A percentile compares a stretch with the other conserved stretches of the same genome.
These are phyloP conservation scores for Tulasnella sp. DNA, from an alignment of 768 basidiomycete genomes.

Conservation along the genomic window DNA sequence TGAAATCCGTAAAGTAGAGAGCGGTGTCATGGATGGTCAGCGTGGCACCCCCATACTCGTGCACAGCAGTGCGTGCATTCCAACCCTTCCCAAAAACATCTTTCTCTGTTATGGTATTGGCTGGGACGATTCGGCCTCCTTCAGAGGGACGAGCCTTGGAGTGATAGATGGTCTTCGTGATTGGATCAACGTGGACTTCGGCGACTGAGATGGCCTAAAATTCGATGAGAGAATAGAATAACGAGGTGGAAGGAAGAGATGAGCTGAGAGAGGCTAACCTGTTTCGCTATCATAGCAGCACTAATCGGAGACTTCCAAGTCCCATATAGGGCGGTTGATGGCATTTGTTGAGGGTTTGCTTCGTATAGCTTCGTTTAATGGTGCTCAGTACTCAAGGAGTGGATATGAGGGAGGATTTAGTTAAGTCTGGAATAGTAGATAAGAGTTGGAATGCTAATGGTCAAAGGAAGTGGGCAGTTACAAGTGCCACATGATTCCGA, in stretches of 20 bases:
- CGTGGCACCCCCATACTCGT: constrained; percentile 63
- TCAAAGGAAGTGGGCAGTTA: too few species aligned
- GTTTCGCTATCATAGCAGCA: constrained; percentile 40
- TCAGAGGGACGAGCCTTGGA: constrained; percentile 51
- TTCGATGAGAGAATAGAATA: not conserved
- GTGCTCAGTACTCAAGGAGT: too few species aligned
- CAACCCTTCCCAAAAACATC: constrained; percentile 48
- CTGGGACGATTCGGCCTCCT: constrained; percentile 44
- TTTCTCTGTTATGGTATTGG: constrained; percentile 37
- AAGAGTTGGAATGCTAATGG: too few species aligned
- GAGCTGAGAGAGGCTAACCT: constrained; percentile 32
- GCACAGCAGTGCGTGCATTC: constrained; percentile 48
- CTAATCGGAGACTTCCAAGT: constrained; percentile 52
- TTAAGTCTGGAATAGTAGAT: too few species aligned
- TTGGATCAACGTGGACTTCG: constrained; percentile 46
- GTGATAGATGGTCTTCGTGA: constrained; percentile 37
- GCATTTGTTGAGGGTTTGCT: too few species aligned
- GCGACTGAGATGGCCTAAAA: constrained; percentile 26
- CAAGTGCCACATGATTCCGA: too few species aligned
- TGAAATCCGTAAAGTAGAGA: constrained; percentile 49
- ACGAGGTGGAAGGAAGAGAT: too few species aligned
- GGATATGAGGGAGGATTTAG: too few species aligned
- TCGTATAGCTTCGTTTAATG: too few species aligned
- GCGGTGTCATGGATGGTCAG: constrained; percentile 41
- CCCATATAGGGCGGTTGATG: constrained; percentile 41